Evolutionary conservation across 257 asterid species (phyloP), one percentile per base, ranked within the genome.

Genomic region (Phtheirospermum japonicum): DNA sequence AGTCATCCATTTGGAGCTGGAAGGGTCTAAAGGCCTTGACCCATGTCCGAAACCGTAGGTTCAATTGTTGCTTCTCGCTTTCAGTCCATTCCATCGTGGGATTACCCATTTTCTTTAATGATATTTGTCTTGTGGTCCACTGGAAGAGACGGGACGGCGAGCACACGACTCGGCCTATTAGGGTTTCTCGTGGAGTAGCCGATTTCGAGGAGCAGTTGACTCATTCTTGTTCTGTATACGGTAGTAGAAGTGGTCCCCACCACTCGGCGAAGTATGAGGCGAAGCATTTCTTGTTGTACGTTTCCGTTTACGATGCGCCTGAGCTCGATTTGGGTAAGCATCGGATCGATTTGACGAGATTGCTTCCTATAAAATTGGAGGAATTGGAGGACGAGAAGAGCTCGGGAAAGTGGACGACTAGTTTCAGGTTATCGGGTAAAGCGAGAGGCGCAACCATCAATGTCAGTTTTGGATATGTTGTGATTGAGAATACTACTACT

Each of bases 1-100:
- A 81, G 73, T 75, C 85, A 2, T 80, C 99, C 5, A 80, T 85
- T 63, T 93, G 99, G 99, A 85, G 96, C 72, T 93, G 99, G 99
- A 85, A 85, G 77, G 79, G 88, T 45, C 70, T 93, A 31, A 89
- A 83, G 85, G 81, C 99, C 11, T 79, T 89, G 66, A 85, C 95
- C 19, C 69, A 76, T 65, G 83, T 72, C 63, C 76, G 92, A 30
- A 82, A 72, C 75, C 83, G 86, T 4, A 79, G 83, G 74, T 93
- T 93, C 64, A 69, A 71, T 64, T 85, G 94, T 63, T 63, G 84
- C 68, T 93, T 93, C 76, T 77, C 96, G 1, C 87, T 93, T 48
- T 83, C 79, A 56, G 94, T 89, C 53, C 96, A 93, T 75, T 83
- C 89, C 4, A 62, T 93, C 33, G 95, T 79, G 75, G 91, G 92